These are phyloP conservation scores for Fraxinus nigra DNA, from an alignment of 305 asterid species.

Conservation along the genomic window DNA sequence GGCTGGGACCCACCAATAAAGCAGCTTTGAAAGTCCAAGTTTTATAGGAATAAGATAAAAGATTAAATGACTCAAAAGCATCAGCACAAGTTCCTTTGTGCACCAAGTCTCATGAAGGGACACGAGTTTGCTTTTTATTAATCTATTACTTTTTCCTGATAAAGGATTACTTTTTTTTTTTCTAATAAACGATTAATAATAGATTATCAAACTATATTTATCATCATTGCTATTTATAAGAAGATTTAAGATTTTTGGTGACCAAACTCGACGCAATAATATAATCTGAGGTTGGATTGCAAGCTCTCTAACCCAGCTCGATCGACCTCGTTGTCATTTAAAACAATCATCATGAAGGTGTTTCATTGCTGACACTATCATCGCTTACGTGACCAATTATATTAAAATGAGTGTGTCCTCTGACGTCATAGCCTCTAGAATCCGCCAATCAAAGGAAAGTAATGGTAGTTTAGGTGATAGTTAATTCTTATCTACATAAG, in stretches of 20 bases:
- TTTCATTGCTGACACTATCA: not conserved
- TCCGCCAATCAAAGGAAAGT: not conserved
- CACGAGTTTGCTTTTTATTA: not conserved
- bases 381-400: not conserved
- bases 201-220: not conserved
- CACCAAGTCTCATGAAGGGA: not conserved
- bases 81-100: not conserved
- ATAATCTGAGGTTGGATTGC: not conserved
- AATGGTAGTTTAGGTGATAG: not conserved
- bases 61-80: not conserved
- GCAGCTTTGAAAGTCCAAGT: not conserved
- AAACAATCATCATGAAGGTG: not conserved
- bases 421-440: not conserved
- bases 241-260: not conserved
- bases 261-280: not conserved
- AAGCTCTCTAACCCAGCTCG: not conserved
- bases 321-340: not conserved
- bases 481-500: too few species aligned
- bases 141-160: not conserved
- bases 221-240: not conserved
- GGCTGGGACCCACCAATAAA: not conserved
- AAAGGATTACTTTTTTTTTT: not conserved
- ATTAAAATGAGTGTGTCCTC: not conserved
- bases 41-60: not conserved
- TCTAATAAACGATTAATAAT: not conserved